Conservation (phyloP, 2,329 filamentous ascomycete genomes). For the Hypoxylon sp. region DNA sequence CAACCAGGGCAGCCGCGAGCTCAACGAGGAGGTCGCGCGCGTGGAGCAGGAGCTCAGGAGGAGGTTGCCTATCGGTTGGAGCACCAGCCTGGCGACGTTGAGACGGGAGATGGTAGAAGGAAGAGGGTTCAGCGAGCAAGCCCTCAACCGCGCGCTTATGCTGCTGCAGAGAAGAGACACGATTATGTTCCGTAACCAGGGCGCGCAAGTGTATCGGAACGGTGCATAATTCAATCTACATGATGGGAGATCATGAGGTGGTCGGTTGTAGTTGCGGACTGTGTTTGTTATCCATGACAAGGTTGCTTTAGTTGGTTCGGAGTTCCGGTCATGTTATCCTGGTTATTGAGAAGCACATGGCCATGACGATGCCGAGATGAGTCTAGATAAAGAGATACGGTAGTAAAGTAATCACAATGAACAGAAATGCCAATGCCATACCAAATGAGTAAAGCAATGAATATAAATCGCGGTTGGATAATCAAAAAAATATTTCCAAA, state of each 20-base stretch:
- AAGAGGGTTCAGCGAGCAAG: conserved; percentile 90
- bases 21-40: conserved; percentile 90
- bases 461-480: background rate
- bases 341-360: conserved; percentile 19
- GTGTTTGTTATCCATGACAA: conserved; percentile 26
- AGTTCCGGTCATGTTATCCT: conserved; percentile 38
- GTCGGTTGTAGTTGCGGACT: background rate
- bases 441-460: background rate
- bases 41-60: conserved; percentile 91
- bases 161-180: conserved; percentile 90
- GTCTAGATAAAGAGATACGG: conserved; percentile 15
- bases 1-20: conserved; percentile 78
- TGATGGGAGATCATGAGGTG: background rate
- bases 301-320: conserved; percentile 32
- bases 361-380: conserved; percentile 32
- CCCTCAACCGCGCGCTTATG: conserved; percentile 86
- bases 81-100: conserved; percentile 88
- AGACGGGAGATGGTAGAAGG: conserved; percentile 92
- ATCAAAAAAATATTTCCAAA: background rate
- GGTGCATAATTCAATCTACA: conserved; percentile 65
- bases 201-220: conserved; percentile 80
- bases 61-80: conserved; percentile 94
- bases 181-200: conserved; percentile 84
- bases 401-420: conserved; percentile 35
- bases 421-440: background rate